Evolutionary conservation across 2,329 filamentous ascomycete genomes (phyloP).

Genomic region (Alternaria sp.): DNA sequence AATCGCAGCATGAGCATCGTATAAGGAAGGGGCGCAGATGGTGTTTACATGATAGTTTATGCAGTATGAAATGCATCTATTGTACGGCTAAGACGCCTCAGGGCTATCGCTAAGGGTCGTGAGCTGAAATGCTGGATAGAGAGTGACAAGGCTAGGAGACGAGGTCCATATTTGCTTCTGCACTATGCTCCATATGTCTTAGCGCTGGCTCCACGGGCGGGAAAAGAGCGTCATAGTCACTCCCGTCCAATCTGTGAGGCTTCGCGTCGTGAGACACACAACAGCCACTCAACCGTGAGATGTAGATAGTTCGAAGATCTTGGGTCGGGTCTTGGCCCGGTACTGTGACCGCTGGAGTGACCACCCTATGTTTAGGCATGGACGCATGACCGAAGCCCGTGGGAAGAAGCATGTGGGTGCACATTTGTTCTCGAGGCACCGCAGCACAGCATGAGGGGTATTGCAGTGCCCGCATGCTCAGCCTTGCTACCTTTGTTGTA

Average conservation of each 20-base stretch:
- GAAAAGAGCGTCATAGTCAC: background rate
- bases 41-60: background rate
- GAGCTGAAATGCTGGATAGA: background rate
- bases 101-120: background rate
- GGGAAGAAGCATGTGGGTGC: conserved; percentile 1
- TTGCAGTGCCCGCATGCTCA: background rate
- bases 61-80: background rate
- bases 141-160: conserved; percentile 15
- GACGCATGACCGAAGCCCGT: conserved; percentile 1
- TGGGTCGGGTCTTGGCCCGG: background rate
- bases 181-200: conserved; percentile 2
- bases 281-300: background rate
- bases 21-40: background rate
- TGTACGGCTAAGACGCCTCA: background rate
- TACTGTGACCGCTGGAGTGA: background rate
- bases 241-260: background rate
- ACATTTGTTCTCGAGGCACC: background rate
- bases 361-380: background rate
- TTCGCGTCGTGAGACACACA: background rate
- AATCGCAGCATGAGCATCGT: conserved; percentile 12
- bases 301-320: background rate
- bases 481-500: conserved; percentile 9
- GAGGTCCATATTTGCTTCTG: conserved; percentile 13
- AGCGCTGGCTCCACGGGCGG: conserved; percentile 3
- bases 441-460: conserved; percentile 5